A percentile compares a stretch with the other conserved stretches of the same genome.
These are phyloP conservation scores for Neurospora sp. DNA, from an alignment of 495 filamentous ascomycete genomes.

Conservation along the genomic window DNA sequence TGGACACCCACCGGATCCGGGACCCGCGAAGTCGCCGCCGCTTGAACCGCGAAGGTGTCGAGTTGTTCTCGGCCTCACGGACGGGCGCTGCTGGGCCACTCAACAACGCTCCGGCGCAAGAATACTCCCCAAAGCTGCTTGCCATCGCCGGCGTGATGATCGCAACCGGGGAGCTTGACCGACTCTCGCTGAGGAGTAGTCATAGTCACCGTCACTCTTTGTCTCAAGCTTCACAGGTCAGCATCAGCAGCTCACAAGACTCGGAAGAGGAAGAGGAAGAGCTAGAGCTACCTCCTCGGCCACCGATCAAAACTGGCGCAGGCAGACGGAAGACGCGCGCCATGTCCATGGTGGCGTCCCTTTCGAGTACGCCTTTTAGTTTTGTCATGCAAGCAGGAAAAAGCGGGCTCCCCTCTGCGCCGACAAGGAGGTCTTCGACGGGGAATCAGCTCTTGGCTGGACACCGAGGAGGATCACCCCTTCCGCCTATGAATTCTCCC, in stretches of 20 bases:
- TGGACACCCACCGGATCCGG: neutral
- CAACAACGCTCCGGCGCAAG: neutral
- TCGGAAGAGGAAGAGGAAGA: neutral
- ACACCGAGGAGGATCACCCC: neutral
- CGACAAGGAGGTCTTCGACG: neutral
- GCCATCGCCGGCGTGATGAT: constrained; percentile 17
- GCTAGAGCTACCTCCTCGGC: neutral
- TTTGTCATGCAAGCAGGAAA: neutral
- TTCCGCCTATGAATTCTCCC: neutral
- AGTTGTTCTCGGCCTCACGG: neutral
- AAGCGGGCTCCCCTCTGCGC: neutral
- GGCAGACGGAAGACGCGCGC: neutral
- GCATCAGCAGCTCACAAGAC: neutral
- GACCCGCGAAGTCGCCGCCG: constrained; percentile 3
- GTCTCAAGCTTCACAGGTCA: neutral
- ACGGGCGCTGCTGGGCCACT: neutral
- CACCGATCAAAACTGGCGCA: neutral
- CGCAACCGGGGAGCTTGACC: constrained; percentile 13
- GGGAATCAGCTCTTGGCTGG: neutral
- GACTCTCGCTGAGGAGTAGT: constrained; percentile 3
- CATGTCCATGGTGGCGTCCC: neutral
- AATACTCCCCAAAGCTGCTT: constrained; percentile 1
- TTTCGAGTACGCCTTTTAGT: neutral
- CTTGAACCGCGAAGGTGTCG: constrained; percentile 4
- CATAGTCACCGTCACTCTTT: neutral